A percentile compares a stretch with the other conserved stretches of the same genome.
Conservation (phyloP, 371 early-diverging fungal species). For the Saksenaea oblongispora region DNA sequence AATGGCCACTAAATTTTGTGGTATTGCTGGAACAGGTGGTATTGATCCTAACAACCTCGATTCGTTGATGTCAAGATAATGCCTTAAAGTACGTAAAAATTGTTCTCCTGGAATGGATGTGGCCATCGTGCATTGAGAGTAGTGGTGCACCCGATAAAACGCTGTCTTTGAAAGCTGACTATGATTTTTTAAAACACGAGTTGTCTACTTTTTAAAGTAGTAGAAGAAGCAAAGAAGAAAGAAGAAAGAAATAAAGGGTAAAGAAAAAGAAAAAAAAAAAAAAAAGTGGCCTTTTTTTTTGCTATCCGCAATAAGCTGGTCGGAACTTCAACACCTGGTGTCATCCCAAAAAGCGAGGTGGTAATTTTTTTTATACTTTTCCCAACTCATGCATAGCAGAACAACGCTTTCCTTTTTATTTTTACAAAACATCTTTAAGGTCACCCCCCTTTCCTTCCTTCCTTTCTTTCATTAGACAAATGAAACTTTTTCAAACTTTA, state of each 20-base stretch:
- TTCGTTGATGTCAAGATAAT: slow-evolving; percentile 62
- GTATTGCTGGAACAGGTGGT: slow-evolving; percentile 18
- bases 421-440: too few species aligned
- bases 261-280: background rate
- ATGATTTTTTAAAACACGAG: too few species aligned
- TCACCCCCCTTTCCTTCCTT: too few species aligned
- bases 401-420: background rate
- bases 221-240: background rate
- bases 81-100: slow-evolving; percentile 59
- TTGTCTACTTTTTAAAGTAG: background rate
- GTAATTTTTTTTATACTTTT: background rate
- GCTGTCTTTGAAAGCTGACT: slow-evolving; percentile 14
- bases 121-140: slow-evolving; percentile 25
- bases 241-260: background rate
- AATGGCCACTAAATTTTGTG: slow-evolving; percentile 6
- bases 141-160: slow-evolving; percentile 1
- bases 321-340: slow-evolving; percentile 4
- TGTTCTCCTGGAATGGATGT: slow-evolving; percentile 51
- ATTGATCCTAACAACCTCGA: slow-evolving; percentile 18
- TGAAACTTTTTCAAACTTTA: background rate
- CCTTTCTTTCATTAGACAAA: too few species aligned
- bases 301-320: background rate
- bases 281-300: background rate
- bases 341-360: background rate
- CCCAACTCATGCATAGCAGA: background rate